Evolutionary conservation across 768 basidiomycete species (phyloP).

Genomic region (Suillus decipiens): DNA sequence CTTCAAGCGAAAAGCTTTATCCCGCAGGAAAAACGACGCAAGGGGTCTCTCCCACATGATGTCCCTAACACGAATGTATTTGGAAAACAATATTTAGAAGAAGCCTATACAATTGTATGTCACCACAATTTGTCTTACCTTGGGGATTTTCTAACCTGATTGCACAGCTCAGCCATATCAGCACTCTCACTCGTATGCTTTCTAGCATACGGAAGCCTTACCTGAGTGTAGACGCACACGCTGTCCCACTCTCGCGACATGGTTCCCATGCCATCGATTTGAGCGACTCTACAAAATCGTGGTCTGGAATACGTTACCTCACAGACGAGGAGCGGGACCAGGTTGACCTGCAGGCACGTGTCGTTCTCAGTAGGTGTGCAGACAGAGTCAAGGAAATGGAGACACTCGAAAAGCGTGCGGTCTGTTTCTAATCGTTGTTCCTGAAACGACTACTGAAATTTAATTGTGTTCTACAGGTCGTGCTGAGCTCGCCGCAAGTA

Average conservation of each 20-base stretch:
- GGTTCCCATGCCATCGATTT: constrained; percentile 57
- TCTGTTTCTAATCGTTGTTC: constrained; percentile 17
- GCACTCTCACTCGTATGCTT: constrained; percentile 71
- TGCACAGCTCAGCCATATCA: constrained; percentile 70
- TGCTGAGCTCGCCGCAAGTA: constrained; percentile 62
- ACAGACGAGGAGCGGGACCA: constrained; percentile 93
- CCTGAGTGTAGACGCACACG: constrained; percentile 71
- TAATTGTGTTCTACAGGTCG: constrained; percentile 49
- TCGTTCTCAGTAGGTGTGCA: constrained; percentile 83
- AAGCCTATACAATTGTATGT: constrained; percentile 73
- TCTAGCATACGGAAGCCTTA: constrained; percentile 81
- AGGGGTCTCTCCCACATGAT: constrained; percentile 38
- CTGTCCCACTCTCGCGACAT: constrained; percentile 53
- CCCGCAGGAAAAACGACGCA: constrained; percentile 55
- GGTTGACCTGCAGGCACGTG: constrained; percentile 89
- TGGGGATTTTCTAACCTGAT: constrained; percentile 7
- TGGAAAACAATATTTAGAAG: constrained; percentile 68
- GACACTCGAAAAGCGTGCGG: constrained; percentile 82
- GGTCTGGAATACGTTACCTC: constrained; percentile 69
- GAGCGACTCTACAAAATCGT: constrained; percentile 47
- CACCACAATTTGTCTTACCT: neutral
- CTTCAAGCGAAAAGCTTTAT: constrained; percentile 45
- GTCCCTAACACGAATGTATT: constrained; percentile 41
- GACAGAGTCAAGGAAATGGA: constrained; percentile 90
- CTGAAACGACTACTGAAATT: constrained; percentile 21